Base-by-base conservation (phyloP, 495 filamentous ascomycete species). In the Parmelia sp. region DNA sequence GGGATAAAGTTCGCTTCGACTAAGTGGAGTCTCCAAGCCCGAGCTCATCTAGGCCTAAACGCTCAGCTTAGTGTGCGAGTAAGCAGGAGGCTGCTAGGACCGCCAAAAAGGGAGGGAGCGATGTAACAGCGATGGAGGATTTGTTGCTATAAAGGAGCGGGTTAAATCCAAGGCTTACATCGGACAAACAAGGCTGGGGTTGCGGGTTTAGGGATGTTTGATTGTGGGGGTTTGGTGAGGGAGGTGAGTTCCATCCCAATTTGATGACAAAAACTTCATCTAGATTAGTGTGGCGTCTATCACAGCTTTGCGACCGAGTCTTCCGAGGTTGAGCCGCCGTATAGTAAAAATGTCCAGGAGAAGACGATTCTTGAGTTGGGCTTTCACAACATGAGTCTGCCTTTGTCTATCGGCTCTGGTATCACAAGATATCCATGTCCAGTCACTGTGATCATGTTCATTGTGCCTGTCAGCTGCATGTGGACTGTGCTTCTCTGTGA, bases 381-480 rank as follows among this genome's bases (percentile, higher is more conserved):
- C 27, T 53, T 7, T 55, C 51, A 33, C 51, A 25, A 33, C 14
- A 33, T 55, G 21, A 33, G 29, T 6, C 51, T 55, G 27, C 21
- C 29, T 55, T 55, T 55, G 51, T 55, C 51, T 0, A 10, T 31
- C 21, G 27, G 1, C 3, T 21, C 6, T 4, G 0, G 6, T 55
- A 29, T 11, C 21, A 55, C 51, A 33, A 19, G 27, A 5, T 14
- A 55, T 55, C 31, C 27, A 33, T 33, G 27, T 55, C 10, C 29
- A 55, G 17, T 55, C 51, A 55, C 15, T 33, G 51, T 55, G 51
- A 55, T 27, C 51, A 55, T 10, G 7, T 55, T 55, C 51, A 55
- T 55, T 27, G 29, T 21, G 19, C 29, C 27, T 21, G 51, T 55
- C 51, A 31, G 51, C 51, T 55, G 29, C 29, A 35, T 33, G 29